phyloP scores from a whole-genome alignment of 2,329 filamentous ascomycete species.

The Fusarium haematococcum region DNA sequence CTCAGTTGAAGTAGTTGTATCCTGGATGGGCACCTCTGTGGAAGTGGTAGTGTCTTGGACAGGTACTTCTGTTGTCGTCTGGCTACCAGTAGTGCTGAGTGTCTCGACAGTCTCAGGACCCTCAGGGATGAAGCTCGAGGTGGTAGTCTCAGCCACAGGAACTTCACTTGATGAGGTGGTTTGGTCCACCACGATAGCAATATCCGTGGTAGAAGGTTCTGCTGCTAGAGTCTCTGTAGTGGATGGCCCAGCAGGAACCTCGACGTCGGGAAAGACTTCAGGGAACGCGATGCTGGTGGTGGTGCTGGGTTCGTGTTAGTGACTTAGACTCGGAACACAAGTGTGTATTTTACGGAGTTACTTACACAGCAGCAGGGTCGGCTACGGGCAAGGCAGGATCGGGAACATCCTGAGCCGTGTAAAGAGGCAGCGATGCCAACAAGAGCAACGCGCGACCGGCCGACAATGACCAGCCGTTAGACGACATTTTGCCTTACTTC shows the following conservation, averaged over 20 bases:
- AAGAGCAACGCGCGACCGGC: slow-evolving; percentile 17
- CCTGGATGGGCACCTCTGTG: neutral
- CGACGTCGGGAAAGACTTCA: neutral
- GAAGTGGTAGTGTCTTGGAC: neutral
- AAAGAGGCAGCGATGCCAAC: slow-evolving; percentile 25
- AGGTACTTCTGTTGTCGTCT: neutral
- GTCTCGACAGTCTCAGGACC: neutral
- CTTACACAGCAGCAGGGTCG: neutral
- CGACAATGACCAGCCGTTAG: slow-evolving; percentile 1
- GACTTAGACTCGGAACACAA: neutral
- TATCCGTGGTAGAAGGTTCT: neutral
- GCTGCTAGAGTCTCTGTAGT: neutral
- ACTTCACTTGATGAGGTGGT: slow-evolving; percentile 4
- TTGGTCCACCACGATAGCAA: neutral
- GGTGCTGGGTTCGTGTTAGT: neutral
- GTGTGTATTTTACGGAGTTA: neutral
- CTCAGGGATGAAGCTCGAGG: neutral
- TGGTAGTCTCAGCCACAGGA: neutral
- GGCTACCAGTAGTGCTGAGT: neutral
- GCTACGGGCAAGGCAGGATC: neutral
- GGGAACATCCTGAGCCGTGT: slow-evolving; percentile 15
- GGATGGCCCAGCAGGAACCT: neutral
- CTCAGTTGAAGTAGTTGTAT: neutral
- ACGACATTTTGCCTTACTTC: slow-evolving; percentile 15
- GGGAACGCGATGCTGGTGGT: neutral